Evolutionary conservation across 345 rosid genomes (phyloP), one percentile per base, ranked within the genome.

Genomic region (Euphorbia tirucalli): DNA sequence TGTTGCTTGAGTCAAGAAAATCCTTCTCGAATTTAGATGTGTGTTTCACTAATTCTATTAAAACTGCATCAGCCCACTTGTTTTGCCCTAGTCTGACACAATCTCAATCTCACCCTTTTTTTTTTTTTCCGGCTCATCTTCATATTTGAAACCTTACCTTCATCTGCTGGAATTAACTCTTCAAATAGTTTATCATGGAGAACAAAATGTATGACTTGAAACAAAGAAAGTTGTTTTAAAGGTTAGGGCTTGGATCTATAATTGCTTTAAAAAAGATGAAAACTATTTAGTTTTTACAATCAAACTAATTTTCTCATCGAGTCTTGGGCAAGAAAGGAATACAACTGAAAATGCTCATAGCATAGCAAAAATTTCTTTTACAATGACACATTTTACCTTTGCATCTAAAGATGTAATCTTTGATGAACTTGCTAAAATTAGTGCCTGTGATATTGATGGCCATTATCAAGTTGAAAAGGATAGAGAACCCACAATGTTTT

Each of bases 61-160:
- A 37, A 6, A 18, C 39, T 69, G 7, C 16, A 3, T 70, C n/a
- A n/a, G n/a, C n/a, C n/a, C n/a, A n/a, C n/a, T n/a, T n/a, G n/a
- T n/a, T n/a, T n/a, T n/a, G n/a, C n/a, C n/a, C n/a, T n/a, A n/a
- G n/a, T 58, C 11, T 37, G 19, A 69, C 21, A 14, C 22, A n/a
- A 70, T 25, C 27, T 27, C 56, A 68, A 55, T 13, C 19, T 55
- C 46, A 30, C 48, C 13, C 11, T 30, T 24, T 19, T 35, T 25
- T 55, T 55, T 55, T 16, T 49, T 49, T 49, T 49, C 5, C n/a
- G 24, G 11, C 49, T 11, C 22, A 37, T 15, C 41, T 15, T 58
- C 18, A 19, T 25, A 15, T 70, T 70, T 41, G 32, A 70, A 70
- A 27, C 6, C 43, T 70, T 16, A 27, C 25, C 43, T 28, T 67